Base-by-base conservation (phyloP, 805 yeast species). In the Dipodascus albidus region DNA sequence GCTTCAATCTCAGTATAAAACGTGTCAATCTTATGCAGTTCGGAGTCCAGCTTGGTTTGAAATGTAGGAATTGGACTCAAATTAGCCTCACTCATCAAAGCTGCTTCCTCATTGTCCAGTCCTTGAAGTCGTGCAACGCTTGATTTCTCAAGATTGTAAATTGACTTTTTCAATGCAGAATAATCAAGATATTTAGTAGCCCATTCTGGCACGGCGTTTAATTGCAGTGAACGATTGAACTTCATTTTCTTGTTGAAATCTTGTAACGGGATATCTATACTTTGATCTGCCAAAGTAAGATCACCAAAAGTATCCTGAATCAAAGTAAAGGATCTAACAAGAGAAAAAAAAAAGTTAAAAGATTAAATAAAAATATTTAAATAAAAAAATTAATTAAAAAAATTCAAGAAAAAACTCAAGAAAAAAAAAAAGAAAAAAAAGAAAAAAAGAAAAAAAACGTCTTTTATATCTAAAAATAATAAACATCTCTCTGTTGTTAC, bases 121-220 rank as follows among this genome's bases (percentile, higher is more conserved):
- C 56, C 60, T 20, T 60, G 61, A 17, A 60, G 61, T n/a, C 57
- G 57, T 3, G 66, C 62, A 38, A 64, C 59, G 21, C 69, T 61
- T 52, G 85, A 88, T 62, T 90, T 76, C 64, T 93, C 97, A 49
- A 91, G 74, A 17, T 82, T 74, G 67, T 90, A 91, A 24, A 90
- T 85, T 47, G 86, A 76, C 70, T 87, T 87, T 67, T 93, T 91
- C 55, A 93, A 73, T 41, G 86, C 82, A 1, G 96, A 85, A 68
- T 91, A 91, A 53, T 95, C 90, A 54, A 91, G 83, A 68, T 91
- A 91, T 66, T 86, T 81, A 23, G 95, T 82, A 11, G 96, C 80
- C 99, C 99, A 91, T 67, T 93, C 98, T 1, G 99, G 97, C 2
- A 93, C 98, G 22, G 98, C 96, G 68, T 91, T 91, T 70, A 91